Conservation (phyloP, 108 stramenopile species). For the Aureococcus anophagefferens region DNA sequence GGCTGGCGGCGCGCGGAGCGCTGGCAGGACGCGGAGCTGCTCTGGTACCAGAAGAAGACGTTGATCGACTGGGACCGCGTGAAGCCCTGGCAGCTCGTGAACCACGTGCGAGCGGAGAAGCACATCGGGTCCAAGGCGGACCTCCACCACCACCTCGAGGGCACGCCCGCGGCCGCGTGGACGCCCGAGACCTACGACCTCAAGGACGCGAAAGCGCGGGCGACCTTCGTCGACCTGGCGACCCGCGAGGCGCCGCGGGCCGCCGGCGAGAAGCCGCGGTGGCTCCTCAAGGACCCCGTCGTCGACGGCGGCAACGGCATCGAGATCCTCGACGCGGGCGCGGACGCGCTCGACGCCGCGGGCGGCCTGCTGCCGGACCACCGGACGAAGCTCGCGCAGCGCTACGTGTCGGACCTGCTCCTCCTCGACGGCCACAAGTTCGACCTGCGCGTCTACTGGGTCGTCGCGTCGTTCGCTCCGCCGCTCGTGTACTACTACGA, state of each 20-base stretch:
- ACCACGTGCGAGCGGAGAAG: neutral
- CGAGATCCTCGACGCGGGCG: neutral
- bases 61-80: neutral
- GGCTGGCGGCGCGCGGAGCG: neutral
- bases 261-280: neutral
- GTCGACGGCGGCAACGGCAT: neutral
- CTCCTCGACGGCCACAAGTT: neutral
- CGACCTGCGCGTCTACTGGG: neutral
- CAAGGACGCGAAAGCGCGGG: neutral
- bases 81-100: neutral
- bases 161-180: neutral
- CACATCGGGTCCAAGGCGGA: neutral
- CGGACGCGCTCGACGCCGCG: neutral
- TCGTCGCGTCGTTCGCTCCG: neutral
- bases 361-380: no score
- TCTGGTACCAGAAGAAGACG: neutral
- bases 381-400: neutral
- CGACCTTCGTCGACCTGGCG: neutral
- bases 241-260: neutral
- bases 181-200: neutral
- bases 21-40: neutral
- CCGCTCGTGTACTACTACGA: neutral
- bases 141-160: neutral
- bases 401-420: neutral
- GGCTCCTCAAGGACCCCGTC: neutral